Base-by-base conservation (phyloP, 768 basidiomycete species). In the Sarcomyxa edulis region DNA sequence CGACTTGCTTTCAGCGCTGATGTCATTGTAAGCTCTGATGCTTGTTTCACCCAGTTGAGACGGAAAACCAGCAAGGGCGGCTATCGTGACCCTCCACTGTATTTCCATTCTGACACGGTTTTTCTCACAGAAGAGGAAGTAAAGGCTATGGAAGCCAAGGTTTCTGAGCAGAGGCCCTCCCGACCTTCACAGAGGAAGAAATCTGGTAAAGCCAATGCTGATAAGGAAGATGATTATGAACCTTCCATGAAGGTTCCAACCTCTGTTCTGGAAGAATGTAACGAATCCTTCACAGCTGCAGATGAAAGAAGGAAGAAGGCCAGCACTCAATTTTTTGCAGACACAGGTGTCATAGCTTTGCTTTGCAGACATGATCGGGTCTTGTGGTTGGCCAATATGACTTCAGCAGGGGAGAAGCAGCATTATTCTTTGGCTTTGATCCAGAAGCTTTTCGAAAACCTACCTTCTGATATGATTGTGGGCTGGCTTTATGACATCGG, bases 21-120 rank as follows among this genome's bases (percentile, higher is more conserved):
- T 46, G 37, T 50, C 8, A 46, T 60, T 23, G 53, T 61, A 3
- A 61, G 57, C 32, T n/a, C 57, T 9, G 62, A 65, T 45, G 55
- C 51, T 1, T 59, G 56, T 42, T 63, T 66, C 32, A 59, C 50
- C 16, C 62, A 66, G 37, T 62, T 63, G 37, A 48, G 47, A 2
- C 37, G 48, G n/a, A 36, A 18, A 36, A 21, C 9, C 21, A 11
- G 16, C 19, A 15, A 22, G 6, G 38, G 32, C n/a, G 5, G 16
- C 12, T n/a, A n/a, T 15, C 14, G 8, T 25, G 28, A 5, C 35
- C 40, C 7, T 14, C 40, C 18, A 14, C 14, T 15, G 24, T 12
- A 19, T 21, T 14, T 29, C 41, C 25, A n/a, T n/a, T n/a, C n/a
- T 5, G n/a, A 25, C 22, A 10, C 35, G 11, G 33, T 30, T 11